Evolutionary conservation across 306 rosid species (phyloP).

Genomic region (Prunus mira): DNA sequence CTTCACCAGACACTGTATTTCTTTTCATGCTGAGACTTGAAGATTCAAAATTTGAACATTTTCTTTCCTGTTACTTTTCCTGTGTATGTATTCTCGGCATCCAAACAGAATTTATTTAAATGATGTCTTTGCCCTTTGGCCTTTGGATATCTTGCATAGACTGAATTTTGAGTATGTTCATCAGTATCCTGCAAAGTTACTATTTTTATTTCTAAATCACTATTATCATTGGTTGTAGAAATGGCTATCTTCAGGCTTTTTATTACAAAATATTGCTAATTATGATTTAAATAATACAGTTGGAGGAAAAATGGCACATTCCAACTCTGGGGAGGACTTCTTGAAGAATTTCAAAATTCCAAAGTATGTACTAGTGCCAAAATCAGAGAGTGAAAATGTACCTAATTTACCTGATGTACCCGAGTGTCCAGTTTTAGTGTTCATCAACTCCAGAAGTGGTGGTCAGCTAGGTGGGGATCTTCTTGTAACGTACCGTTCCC

Average conservation of each 20-base stretch:
- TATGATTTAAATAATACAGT: constrained; percentile 12
- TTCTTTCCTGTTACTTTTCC: no score
- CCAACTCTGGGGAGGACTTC: constrained; percentile 22
- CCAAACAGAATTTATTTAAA: neutral
- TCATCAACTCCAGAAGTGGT: constrained; percentile 89
- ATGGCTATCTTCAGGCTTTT: neutral
- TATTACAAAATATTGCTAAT: neutral
- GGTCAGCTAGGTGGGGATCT: constrained; percentile 97
- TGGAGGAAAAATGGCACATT: constrained; percentile 43
- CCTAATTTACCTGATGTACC: constrained; percentile 45
- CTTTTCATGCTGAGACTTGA: no score
- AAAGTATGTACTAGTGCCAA: constrained; percentile 53
- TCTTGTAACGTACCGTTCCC: constrained; percentile 45
- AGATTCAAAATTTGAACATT: no score
- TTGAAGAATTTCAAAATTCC: constrained; percentile 65
- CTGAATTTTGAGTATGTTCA: neutral
- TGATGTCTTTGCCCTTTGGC: neutral
- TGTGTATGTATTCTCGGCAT: neutral
- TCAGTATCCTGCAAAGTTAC: neutral
- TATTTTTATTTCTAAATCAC: neutral
- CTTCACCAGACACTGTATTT: no score
- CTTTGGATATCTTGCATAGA: neutral
- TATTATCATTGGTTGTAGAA: neutral
- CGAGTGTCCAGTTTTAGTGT: constrained; percentile 69
- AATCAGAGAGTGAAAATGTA: constrained; percentile 26